Evolutionary conservation across 352 stramenopile genomes (phyloP).

Genomic region (Thalassiosira oceanica): DNA sequence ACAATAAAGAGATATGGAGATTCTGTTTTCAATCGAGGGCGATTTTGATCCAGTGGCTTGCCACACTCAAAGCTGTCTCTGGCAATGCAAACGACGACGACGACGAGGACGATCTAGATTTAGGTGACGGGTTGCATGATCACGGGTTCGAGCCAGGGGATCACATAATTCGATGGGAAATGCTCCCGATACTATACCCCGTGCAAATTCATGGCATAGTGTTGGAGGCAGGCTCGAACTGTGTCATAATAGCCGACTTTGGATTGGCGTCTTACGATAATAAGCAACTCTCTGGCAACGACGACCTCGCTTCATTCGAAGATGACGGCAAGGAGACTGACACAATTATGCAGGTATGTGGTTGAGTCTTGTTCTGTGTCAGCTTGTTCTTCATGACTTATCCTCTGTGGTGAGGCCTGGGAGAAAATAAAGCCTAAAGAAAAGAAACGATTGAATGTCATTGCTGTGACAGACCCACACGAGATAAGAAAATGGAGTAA

Average conservation of each 20-base stretch:
- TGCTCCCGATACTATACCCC: conserved; percentile 47
- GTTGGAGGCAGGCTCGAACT: conserved; percentile 41
- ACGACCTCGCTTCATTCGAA: conserved; percentile 18
- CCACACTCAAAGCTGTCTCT: conserved; percentile 10
- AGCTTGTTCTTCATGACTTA: too few species aligned
- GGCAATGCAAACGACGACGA: conserved; percentile 2
- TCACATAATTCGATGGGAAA: conserved; percentile 56
- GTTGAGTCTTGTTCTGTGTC: too few species aligned
- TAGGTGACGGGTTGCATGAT: conserved; percentile 5
- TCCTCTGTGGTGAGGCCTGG: too few species aligned
- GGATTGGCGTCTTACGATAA: conserved; percentile 41
- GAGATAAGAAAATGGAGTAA: conserved; percentile 64
- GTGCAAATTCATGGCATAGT: conserved; percentile 66
- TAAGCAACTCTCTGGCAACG: neutral
- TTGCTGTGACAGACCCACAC: conserved; percentile 57
- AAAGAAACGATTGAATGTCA: conserved; percentile 58
- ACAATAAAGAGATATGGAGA: conserved; percentile 35
- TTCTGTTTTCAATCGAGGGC: conserved; percentile 37
- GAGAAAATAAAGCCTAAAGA: conserved; percentile 62
- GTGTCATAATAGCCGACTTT: conserved; percentile 54
- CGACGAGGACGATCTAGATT: neutral
- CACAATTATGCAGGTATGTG: conserved; percentile 49
- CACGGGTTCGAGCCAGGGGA: conserved; percentile 46
- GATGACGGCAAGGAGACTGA: conserved; percentile 42
- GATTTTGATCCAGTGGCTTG: conserved; percentile 28